A percentile compares a stretch with the other conserved stretches of the same genome.
Evolutionary conservation across 108 stramenopile genomes (phyloP).

Genomic region (Conticribra weissflogii): DNA sequence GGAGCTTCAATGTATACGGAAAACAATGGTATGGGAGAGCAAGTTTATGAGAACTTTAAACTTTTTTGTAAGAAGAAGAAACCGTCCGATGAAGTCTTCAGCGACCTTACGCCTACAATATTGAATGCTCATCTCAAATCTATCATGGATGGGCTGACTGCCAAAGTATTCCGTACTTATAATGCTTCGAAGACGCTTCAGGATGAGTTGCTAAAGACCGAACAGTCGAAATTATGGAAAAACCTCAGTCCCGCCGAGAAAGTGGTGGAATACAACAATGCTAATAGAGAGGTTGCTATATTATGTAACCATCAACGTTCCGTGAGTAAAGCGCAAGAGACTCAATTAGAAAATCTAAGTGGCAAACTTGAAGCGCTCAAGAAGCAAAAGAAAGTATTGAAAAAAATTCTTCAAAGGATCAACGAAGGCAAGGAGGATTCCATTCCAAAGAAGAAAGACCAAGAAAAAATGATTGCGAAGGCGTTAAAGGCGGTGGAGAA

Average conservation of each 20-base stretch:
- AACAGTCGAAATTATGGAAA: constrained; percentile 63
- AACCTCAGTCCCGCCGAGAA: constrained; percentile 89
- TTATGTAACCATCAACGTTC: constrained; percentile 99
- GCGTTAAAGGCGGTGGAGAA: constrained; percentile 70
- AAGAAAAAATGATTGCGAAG: constrained; percentile 61
- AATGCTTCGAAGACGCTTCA: constrained; percentile 99
- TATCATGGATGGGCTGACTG: constrained; percentile 98
- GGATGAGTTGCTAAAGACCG: constrained; percentile 90
- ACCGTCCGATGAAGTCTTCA: constrained; percentile 92
- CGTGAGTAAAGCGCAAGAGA: constrained; percentile 95
- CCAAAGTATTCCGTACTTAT: constrained; percentile 99
- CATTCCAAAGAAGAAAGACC: constrained; percentile 83
- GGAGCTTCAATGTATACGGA: constrained; percentile 84
- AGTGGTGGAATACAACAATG: constrained; percentile 97
- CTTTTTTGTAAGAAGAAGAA: constrained; percentile 93
- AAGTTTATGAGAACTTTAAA: constrained; percentile 92
- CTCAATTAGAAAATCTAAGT: constrained; percentile 77
- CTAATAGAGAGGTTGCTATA: constrained; percentile 99
- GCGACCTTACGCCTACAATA: constrained; percentile 88
- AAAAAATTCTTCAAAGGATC: constrained; percentile 70
- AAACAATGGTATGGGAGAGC: constrained; percentile 79
- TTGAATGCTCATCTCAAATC: constrained; percentile 93
- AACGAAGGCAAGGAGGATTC: constrained; percentile 64
- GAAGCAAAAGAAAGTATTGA: constrained; percentile 87
- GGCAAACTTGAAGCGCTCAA: constrained; percentile 82